These are phyloP conservation scores for Citrus glauca DNA, from an alignment of 345 rosid species.

Conservation along the genomic window DNA sequence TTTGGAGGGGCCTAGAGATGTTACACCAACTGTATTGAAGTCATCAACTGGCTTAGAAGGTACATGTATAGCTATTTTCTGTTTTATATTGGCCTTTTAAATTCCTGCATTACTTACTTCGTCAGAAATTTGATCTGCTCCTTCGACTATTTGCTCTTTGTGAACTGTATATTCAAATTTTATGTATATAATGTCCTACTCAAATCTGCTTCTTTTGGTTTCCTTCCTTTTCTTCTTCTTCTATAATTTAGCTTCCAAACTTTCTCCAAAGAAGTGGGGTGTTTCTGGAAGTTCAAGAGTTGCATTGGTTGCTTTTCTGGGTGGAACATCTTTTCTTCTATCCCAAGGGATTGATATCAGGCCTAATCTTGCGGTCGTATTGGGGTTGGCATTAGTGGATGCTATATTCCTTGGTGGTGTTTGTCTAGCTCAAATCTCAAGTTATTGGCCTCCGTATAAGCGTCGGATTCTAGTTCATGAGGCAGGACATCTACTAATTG, in stretches of 20 bases:
- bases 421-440: slow-evolving; percentile 79
- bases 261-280: slow-evolving; percentile 95
- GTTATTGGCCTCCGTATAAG: slow-evolving; percentile 90
- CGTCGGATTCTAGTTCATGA: slow-evolving; percentile 89
- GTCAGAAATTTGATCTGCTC: background rate
- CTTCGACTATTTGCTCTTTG: background rate
- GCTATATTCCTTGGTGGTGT: slow-evolving; percentile 77
- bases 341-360: slow-evolving; percentile 75
- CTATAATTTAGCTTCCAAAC: slow-evolving; percentile 44
- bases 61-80: slow-evolving; percentile 5
- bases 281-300: slow-evolving; percentile 55
- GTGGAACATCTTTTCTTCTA: slow-evolving; percentile 65
- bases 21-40: slow-evolving; percentile 68
- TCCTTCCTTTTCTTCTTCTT: background rate
- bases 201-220: background rate
- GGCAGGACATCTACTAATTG: slow-evolving; percentile 88
- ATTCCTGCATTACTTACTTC: background rate
- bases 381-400: slow-evolving; percentile 71
- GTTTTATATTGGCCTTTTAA: background rate
- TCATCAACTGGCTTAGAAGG: slow-evolving; percentile 91
- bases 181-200: background rate
- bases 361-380: slow-evolving; percentile 57
- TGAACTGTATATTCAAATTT: background rate
- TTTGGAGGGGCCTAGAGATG: slow-evolving; percentile 79
- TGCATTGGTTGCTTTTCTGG: slow-evolving; percentile 53